These are phyloP conservation scores for Talaromyces sp. DNA, from an alignment of 2,329 filamentous ascomycete species.

Conservation along the genomic window DNA sequence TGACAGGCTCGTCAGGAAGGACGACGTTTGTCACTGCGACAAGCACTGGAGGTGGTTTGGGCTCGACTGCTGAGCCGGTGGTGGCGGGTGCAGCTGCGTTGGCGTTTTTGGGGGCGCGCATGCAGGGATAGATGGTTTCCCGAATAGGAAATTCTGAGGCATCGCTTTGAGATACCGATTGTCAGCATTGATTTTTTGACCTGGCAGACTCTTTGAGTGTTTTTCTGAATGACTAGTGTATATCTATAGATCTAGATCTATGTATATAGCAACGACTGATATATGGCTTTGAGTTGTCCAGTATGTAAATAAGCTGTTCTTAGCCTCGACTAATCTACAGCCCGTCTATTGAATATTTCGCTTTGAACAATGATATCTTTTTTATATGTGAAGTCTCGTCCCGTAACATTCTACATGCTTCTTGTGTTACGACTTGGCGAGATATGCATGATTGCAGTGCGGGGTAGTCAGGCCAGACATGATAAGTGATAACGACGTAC, in stretches of 20 bases:
- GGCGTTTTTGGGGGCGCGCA: not conserved
- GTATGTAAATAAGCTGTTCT: not conserved
- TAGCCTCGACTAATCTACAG: not conserved
- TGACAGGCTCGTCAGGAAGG: not conserved
- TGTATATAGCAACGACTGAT: not conserved
- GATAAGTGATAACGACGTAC: not conserved
- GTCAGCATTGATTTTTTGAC: not conserved
- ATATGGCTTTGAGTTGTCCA: not conserved
- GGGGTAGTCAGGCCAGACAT: conserved; percentile 1
- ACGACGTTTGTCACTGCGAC: not conserved
- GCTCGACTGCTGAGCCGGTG: not conserved
- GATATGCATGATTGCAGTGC: not conserved
- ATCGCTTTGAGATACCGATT: not conserved
- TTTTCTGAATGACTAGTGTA: not conserved
- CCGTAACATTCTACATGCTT: not conserved
- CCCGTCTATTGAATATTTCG: not conserved
- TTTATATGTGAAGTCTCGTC: not conserved
- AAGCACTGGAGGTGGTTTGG: not conserved
- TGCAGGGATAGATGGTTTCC: not conserved
- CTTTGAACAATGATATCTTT: no score
- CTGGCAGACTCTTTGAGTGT: not conserved
- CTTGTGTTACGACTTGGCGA: not conserved
- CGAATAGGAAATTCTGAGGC: not conserved
- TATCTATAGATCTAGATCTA: not conserved
- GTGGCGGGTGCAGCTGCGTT: not conserved